Evolutionary conservation across 2,329 filamentous ascomycete species (phyloP), one percentile per base, ranked within the genome.

Genomic region (Neonectria punicea): DNA sequence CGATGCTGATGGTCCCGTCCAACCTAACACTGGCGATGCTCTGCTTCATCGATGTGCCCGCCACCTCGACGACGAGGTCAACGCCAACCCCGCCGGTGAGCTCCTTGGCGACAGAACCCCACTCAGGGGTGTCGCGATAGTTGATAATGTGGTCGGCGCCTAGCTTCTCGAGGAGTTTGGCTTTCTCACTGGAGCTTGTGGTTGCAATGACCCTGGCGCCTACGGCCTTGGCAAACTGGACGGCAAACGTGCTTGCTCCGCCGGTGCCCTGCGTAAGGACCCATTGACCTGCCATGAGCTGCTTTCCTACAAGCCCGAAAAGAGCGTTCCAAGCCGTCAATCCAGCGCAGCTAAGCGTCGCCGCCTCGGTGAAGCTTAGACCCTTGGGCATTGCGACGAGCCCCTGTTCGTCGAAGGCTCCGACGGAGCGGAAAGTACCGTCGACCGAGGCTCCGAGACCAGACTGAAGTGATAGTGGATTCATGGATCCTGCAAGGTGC

Each of bases 281-380:
- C 63, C 73, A 75, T 8, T 82, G 72, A 1, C 80, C 80, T 0
- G 78, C 71, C 3, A 56, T 68, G 22, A 80, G 47, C 2, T 68
- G 59, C 78, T 16, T 80, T 1, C 54, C 63, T 11, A n/a, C 20
- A 68, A 84, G 50, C 0, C 86, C 86, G 55, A 85, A 88, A 4
- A 89, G 75, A 7, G 84, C 84, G 68, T 89, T 89, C 87, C 86
- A 89, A 2, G 85, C 84, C 0, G 86, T 87, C 11, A 88, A 63
- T 1, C 80, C 85, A 1, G 86, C 86, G 65, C 85, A 87, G 2
- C 81, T 74, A 1, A 88, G 76, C 1, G 84, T 87, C 28, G 82
- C 79, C 1, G 80, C 83, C 65, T 88, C 85, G 1, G 79, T 63
- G 46, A 79, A 82, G 58, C 70, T 81, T 5, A 89, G 74, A 16